Conservation (phyloP, 768 basidiomycete genomes). For the Strobilomyces echinocephalus region DNA sequence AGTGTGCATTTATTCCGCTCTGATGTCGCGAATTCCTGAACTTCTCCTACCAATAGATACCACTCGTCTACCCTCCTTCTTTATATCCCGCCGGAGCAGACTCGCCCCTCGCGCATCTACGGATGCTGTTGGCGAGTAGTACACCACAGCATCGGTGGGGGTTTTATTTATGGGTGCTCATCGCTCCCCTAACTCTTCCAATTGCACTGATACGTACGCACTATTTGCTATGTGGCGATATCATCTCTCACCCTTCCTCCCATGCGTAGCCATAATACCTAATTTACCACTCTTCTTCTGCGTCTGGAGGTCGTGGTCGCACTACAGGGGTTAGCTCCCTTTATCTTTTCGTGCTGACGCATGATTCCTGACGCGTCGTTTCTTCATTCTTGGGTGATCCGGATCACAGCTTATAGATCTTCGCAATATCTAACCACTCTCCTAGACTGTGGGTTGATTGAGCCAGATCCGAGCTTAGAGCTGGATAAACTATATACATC, state of each 20-base stretch:
- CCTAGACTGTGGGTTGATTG: slow-evolving; percentile 49
- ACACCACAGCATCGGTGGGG: slow-evolving; percentile 63
- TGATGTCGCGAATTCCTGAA: neutral
- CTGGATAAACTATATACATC: slow-evolving; percentile 56
- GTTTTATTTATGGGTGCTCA: slow-evolving; percentile 58
- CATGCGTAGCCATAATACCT: slow-evolving; percentile 63
- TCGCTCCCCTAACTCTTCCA: slow-evolving; percentile 71
- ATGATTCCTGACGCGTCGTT: neutral
- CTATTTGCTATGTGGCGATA: neutral
- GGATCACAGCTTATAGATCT: slow-evolving; percentile 55
- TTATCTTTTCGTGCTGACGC: neutral
- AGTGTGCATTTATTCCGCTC: slow-evolving; percentile 5
- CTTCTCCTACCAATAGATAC: slow-evolving; percentile 42
- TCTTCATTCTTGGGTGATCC: slow-evolving; percentile 2
- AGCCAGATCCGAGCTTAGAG: slow-evolving; percentile 47
- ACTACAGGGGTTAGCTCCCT: slow-evolving; percentile 58
- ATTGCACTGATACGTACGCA: slow-evolving; percentile 71
- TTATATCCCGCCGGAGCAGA: slow-evolving; percentile 41
- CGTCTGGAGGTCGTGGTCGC: slow-evolving; percentile 80
- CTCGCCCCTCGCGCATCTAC: slow-evolving; percentile 44
- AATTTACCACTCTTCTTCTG: slow-evolving; percentile 86
- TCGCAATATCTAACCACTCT: slow-evolving; percentile 64
- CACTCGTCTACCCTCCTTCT: slow-evolving; percentile 42
- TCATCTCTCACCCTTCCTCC: slow-evolving; percentile 1
- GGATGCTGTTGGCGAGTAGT: slow-evolving; percentile 46